Conservation (phyloP, 176 grass and related monocot species). For the Bromus sterilis region DNA sequence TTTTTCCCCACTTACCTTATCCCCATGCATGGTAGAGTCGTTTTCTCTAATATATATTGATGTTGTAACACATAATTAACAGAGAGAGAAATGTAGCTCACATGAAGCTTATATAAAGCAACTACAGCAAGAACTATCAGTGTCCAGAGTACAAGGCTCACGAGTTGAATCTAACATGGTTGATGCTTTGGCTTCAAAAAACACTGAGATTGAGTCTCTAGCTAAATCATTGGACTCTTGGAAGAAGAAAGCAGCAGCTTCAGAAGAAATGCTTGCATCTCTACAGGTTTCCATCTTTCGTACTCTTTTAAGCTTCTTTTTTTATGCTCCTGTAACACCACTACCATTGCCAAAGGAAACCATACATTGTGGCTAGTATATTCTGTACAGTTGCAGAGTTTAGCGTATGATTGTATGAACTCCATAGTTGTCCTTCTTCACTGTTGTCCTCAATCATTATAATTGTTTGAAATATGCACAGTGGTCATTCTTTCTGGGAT, state of each 20-base stretch:
- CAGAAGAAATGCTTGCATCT: slow-evolving; percentile 62
- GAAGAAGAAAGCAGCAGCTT: slow-evolving; percentile 70
- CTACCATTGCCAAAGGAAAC: slow-evolving; percentile 13
- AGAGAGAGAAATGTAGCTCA: slow-evolving; percentile 83
- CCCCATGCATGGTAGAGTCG: not conserved
- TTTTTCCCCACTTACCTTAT: slow-evolving; percentile 3
- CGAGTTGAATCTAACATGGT: slow-evolving; percentile 95
- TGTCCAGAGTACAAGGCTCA: slow-evolving; percentile 63
- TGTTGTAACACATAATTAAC: slow-evolving; percentile 29
- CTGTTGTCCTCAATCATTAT: not conserved
- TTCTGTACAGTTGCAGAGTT: not conserved
- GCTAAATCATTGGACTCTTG: slow-evolving; percentile 65
- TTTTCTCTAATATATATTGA: slow-evolving; percentile 16
- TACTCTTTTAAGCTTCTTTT: not conserved
- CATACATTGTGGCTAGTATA: slow-evolving; percentile 2
- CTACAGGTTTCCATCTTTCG: slow-evolving; percentile 61
- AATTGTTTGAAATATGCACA: not conserved
- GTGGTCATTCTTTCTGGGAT: not conserved
- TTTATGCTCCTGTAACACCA: not conserved
- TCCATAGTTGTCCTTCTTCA: not conserved
- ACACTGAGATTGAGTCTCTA: slow-evolving; percentile 86
- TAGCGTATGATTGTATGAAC: not conserved
- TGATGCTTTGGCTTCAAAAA: slow-evolving; percentile 95
- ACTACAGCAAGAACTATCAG: slow-evolving; percentile 77
- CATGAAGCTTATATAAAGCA: slow-evolving; percentile 82